Conservation (phyloP, 441 rosid genomes). For the Adansonia gregorii region DNA sequence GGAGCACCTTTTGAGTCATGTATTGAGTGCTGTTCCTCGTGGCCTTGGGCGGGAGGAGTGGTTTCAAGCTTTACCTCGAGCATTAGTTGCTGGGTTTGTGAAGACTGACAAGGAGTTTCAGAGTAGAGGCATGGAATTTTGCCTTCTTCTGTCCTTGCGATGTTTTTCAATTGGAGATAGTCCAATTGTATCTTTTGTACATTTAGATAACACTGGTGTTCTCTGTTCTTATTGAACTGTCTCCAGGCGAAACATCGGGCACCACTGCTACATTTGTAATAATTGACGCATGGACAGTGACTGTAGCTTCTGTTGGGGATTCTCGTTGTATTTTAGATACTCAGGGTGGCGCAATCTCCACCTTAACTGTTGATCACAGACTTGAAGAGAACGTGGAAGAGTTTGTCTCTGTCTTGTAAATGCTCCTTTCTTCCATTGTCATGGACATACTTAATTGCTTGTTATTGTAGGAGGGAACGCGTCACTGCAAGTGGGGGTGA, state of each 20-base stretch:
- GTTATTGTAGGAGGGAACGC: conserved; percentile 69
- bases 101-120: conserved; percentile 94
- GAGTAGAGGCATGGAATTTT: conserved; percentile 58
- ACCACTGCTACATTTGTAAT: conserved; percentile 92
- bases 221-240: conserved; percentile 13
- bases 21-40: conserved; percentile 70
- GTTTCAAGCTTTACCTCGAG: conserved; percentile 86
- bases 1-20: conserved; percentile 71
- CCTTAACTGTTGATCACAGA: conserved; percentile 82
- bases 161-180: conserved; percentile 2
- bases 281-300: conserved; percentile 89
- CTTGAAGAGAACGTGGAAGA: conserved; percentile 85
- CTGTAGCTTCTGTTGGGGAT: conserved; percentile 93
- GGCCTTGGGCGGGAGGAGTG: conserved; percentile 81
- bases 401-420: conserved; percentile 47
- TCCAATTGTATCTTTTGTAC: neutral
- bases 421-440: conserved; percentile 21
- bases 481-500: conserved; percentile 96
- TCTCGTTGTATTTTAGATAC: conserved; percentile 85
- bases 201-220: conserved; percentile 24
- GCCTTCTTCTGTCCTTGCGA: conserved; percentile 9
- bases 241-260: conserved; percentile 84
- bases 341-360: conserved; percentile 63
- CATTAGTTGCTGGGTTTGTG: conserved; percentile 92
- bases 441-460: neutral